Percentiles rank a stretch among this genome's conserved stretches.
Evolutionary conservation across 768 basidiomycete genomes (phyloP).

Genomic region (Trametes punicea): DNA sequence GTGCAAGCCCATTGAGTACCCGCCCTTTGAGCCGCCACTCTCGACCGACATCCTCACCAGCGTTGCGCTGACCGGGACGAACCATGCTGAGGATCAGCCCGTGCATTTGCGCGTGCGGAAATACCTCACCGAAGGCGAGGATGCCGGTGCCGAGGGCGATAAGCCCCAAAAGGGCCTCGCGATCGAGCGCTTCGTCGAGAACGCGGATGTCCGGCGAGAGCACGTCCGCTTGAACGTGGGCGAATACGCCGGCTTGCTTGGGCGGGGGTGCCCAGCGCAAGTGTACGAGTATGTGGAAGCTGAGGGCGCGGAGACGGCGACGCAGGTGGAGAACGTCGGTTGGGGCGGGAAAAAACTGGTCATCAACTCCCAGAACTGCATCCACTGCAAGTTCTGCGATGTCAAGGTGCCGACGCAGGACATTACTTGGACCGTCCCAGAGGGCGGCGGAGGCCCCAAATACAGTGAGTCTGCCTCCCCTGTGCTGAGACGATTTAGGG

Average conservation of each 20-base stretch:
- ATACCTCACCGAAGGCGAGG: slow-evolving; percentile 29
- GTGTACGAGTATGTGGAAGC: slow-evolving; percentile 95
- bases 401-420: slow-evolving; percentile 97
- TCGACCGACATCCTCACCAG: slow-evolving; percentile 93
- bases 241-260: slow-evolving; percentile 86
- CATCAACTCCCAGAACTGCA: slow-evolving; percentile 93
- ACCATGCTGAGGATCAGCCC: slow-evolving; percentile 96
- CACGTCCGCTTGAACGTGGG: slow-evolving; percentile 76
- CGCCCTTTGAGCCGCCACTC: slow-evolving; percentile 80
- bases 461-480: slow-evolving; percentile 60
- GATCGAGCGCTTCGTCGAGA: slow-evolving; percentile 36
- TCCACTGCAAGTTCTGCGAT: slow-evolving; percentile 94
- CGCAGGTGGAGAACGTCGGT: slow-evolving; percentile 39
- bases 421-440: slow-evolving; percentile 95
- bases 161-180: slow-evolving; percentile 20
- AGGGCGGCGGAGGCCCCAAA: slow-evolving; percentile 95
- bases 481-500: not conserved
- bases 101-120: slow-evolving; percentile 75
- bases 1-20: slow-evolving; percentile 80
- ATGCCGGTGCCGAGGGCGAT: slow-evolving; percentile 27
- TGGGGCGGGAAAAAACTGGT: slow-evolving; percentile 86
- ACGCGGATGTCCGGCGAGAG: slow-evolving; percentile 42
- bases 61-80: slow-evolving; percentile 86
- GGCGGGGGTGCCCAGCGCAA: slow-evolving; percentile 87
- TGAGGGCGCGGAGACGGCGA: slow-evolving; percentile 35